These are phyloP conservation scores for Leishmania amazonensis DNA, from an alignment of 208 protist genomes.

Conservation along the genomic window DNA sequence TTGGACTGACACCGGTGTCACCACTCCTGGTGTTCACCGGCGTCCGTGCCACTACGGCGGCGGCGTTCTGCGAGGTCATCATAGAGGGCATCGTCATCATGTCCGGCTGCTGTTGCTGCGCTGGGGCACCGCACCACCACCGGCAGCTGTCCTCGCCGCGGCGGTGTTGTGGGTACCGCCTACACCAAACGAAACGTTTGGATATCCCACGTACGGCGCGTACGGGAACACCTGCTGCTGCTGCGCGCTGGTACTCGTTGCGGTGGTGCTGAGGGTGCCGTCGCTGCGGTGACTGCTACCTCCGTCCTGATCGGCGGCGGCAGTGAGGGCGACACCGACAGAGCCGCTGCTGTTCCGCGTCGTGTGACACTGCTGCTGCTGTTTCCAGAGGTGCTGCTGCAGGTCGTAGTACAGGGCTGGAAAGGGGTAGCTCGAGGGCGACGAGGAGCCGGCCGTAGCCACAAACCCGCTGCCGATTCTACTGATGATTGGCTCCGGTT, in stretches of 20 bases:
- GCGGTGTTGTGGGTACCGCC: neutral
- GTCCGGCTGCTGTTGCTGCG: neutral
- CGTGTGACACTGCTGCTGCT: constrained; percentile 16
- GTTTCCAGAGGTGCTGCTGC: constrained; percentile 30
- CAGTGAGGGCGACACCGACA: neutral
- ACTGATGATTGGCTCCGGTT: neutral
- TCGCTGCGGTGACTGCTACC: constrained; percentile 15
- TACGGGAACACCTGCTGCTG: constrained; percentile 18
- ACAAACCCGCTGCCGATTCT: neutral
- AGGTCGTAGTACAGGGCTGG: constrained; percentile 24
- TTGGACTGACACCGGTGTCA: neutral
- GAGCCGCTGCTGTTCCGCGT: neutral
- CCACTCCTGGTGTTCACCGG: neutral
- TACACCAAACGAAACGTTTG: constrained; percentile 7
- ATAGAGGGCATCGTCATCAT: neutral
- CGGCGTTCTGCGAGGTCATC: neutral
- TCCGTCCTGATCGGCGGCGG: neutral
- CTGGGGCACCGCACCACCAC: neutral
- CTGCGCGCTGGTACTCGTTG: neutral
- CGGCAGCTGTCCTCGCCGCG: neutral
- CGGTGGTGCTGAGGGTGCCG: constrained; percentile 3
- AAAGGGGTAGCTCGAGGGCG: constrained; percentile 16
- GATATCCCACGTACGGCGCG: constrained; percentile 15
- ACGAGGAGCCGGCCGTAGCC: neutral
- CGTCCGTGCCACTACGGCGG: neutral